These are phyloP conservation scores for Fallopia convolvulus DNA, from an alignment of 148 eudicot genomes.

Conservation along the genomic window DNA sequence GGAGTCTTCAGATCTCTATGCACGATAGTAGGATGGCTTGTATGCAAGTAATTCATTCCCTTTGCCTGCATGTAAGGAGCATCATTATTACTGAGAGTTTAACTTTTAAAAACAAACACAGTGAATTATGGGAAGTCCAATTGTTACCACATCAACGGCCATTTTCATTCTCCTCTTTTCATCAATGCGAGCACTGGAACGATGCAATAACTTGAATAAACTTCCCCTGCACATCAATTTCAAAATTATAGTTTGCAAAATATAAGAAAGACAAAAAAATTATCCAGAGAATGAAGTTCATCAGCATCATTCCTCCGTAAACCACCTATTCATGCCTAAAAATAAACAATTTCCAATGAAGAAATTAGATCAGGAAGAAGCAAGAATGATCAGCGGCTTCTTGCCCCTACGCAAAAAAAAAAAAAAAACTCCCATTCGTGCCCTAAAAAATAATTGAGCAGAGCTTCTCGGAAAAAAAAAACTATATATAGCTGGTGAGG, in stretches of 20 bases:
- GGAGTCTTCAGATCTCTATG: slow-evolving; percentile 97
- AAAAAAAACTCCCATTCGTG: background rate
- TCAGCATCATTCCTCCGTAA: background rate
- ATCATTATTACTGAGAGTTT: background rate
- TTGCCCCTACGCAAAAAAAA: background rate
- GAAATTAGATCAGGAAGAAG: background rate
- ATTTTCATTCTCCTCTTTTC: slow-evolving; percentile 81
- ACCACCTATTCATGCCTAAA: background rate
- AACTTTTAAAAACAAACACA: background rate
- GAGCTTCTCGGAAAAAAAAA: background rate
- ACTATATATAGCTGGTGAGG: background rate
- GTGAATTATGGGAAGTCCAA: slow-evolving; percentile 5
- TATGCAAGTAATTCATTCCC: slow-evolving; percentile 98
- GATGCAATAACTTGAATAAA: slow-evolving; percentile 79
- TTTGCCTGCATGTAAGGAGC: slow-evolving; percentile 57
- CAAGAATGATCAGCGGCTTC: background rate
- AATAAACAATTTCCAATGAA: background rate
- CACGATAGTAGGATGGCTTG: slow-evolving; percentile 80
- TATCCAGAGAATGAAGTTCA: background rate
- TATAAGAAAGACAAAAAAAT: background rate
- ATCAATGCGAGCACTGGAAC: slow-evolving; percentile 65
- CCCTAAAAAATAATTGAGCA: background rate
- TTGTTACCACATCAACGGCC: slow-evolving; percentile 94
- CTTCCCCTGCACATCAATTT: slow-evolving; percentile 61
- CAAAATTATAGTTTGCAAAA: background rate